These are phyloP conservation scores for Arthrobotrys sphaeroides DNA, from an alignment of 2,329 filamentous ascomycete species.

Conservation along the genomic window DNA sequence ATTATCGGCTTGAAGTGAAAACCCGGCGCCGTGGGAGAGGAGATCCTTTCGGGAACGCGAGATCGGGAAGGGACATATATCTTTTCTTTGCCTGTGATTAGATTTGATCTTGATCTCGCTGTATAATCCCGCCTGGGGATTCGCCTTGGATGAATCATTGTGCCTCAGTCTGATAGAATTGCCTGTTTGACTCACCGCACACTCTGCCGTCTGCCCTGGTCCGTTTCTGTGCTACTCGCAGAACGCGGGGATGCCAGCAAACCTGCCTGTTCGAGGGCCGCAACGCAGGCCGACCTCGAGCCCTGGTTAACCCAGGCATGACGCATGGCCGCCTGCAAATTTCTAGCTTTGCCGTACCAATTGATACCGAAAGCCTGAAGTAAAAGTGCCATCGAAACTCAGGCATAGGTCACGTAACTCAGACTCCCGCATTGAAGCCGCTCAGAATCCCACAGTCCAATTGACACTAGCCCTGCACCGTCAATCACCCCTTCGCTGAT, in stretches of 20 bases:
- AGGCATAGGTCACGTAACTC: background rate
- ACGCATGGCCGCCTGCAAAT: background rate
- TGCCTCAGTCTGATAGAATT: slow-evolving; percentile 33
- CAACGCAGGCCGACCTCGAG: background rate
- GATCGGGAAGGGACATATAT: background rate
- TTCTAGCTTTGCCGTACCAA: background rate
- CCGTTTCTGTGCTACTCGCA: too few species aligned
- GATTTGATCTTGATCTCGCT: too few species aligned
- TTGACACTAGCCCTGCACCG: background rate
- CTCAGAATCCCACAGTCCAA: background rate
- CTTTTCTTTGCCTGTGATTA: too few species aligned
- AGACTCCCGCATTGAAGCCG: background rate
- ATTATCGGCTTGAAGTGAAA: background rate
- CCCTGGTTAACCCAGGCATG: background rate
- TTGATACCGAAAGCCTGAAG: background rate
- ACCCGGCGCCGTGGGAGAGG: background rate
- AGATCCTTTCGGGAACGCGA: slow-evolving; percentile 33
- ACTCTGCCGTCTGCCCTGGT: too few species aligned
- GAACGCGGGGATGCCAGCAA: slow-evolving; percentile 15
- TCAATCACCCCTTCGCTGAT: background rate
- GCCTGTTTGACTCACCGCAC: slow-evolving; percentile 29
- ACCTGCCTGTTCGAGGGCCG: slow-evolving; percentile 24
- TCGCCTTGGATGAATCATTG: slow-evolving; percentile 52
- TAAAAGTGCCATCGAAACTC: background rate
- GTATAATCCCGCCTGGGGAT: slow-evolving; percentile 33